These are phyloP conservation scores for Podaxis carcinomalis DNA, from an alignment of 768 basidiomycete genomes.

Conservation along the genomic window DNA sequence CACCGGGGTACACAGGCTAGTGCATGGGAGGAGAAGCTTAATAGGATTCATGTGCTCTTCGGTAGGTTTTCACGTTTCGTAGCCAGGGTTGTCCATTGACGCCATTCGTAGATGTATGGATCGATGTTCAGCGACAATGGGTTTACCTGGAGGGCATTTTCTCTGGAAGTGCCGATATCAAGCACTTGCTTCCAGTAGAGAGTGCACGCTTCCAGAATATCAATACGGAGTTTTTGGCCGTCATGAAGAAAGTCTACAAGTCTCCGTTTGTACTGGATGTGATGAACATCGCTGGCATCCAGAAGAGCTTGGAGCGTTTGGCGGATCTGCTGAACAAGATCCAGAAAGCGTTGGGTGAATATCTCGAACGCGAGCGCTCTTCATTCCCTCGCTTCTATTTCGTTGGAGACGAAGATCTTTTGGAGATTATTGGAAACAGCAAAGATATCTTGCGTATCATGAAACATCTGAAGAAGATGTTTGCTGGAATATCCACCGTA, in stretches of 20 bases:
- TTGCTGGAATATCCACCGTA: constrained; percentile 92
- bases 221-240: constrained; percentile 94
- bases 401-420: constrained; percentile 95
- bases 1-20: constrained; percentile 47
- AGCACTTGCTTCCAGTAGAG: constrained; percentile 96
- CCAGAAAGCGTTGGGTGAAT: constrained; percentile 98
- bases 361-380: constrained; percentile 93
- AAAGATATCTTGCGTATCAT: constrained; percentile 97
- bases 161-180: constrained; percentile 99
- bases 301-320: constrained; percentile 95
- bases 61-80: constrained; percentile 42
- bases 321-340: constrained; percentile 97
- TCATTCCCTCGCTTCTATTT: constrained; percentile 99
- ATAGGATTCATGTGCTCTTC: constrained; percentile 94
- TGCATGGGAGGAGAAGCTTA: constrained; percentile 96
- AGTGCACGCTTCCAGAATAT: constrained; percentile 98
- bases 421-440: constrained; percentile 99
- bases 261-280: constrained; percentile 97
- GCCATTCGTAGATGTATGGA: constrained; percentile 82
- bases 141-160: constrained; percentile 99
- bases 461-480: constrained; percentile 99
- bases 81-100: constrained; percentile 8
- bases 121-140: constrained; percentile 99
- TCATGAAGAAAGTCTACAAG: constrained; percentile 99
- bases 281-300: constrained; percentile 92